phyloP scores from a whole-genome alignment of 768 basidiomycete genomes.

The Suillus discolor region DNA sequence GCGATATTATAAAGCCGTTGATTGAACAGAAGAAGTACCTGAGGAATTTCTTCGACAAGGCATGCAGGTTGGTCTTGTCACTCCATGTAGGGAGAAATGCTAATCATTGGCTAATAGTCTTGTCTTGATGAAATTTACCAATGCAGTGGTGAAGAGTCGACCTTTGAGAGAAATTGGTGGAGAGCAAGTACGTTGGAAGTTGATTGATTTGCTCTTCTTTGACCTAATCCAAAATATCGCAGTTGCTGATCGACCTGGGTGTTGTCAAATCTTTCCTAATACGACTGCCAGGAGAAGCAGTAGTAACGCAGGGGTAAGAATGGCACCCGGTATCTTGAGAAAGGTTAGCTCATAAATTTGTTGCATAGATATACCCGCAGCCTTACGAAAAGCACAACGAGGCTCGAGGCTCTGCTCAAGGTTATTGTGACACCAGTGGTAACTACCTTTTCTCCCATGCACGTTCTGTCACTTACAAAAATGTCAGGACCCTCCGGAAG shows the following conservation, averaged over 20 bases:
- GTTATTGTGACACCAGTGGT: conserved; percentile 93
- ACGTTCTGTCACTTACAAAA: conserved; percentile 3
- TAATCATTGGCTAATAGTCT: conserved; percentile 48
- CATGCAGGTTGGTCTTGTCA: conserved; percentile 65
- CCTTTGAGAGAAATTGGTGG: conserved; percentile 93
- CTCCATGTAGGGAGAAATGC: neutral
- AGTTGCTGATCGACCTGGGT: conserved; percentile 92
- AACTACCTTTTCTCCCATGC: conserved; percentile 29
- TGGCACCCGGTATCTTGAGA: conserved; percentile 1
- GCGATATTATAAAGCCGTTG: conserved; percentile 74
- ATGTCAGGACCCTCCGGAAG: conserved; percentile 85
- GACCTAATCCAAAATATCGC: conserved; percentile 16
- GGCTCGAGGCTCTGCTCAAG: conserved; percentile 91
- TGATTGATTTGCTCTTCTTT: neutral
- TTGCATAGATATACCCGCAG: conserved; percentile 74
- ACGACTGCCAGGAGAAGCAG: conserved; percentile 77
- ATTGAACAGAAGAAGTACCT: conserved; percentile 96
- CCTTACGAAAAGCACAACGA: conserved; percentile 76
- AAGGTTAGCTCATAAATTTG: conserved; percentile 16
- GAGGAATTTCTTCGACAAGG: conserved; percentile 92
- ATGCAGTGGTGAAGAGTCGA: conserved; percentile 84
- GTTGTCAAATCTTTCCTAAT: conserved; percentile 79
- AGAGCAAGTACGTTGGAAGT: conserved; percentile 68
- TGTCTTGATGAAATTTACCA: conserved; percentile 85
- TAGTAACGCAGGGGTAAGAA: conserved; percentile 56